Evolutionary conservation across 73 alveolate genomes (phyloP).

Genomic region (Paramecium sonneborni): DNA sequence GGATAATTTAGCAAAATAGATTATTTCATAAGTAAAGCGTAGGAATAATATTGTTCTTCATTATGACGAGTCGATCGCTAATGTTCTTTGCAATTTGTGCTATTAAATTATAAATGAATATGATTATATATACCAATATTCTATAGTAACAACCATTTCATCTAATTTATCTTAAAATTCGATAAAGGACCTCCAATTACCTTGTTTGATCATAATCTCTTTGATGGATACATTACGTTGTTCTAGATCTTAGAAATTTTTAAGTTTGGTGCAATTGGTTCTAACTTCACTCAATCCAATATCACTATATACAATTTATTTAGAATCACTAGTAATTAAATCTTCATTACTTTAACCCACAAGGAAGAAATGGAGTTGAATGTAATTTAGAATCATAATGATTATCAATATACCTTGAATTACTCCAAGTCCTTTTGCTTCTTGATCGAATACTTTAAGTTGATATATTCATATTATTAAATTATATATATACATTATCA

Average conservation of each 20-base stretch:
- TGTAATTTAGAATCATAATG: conserved; percentile 41
- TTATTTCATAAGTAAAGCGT: not conserved
- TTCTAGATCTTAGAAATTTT: conserved; percentile 1
- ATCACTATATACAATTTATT: conserved; percentile 30
- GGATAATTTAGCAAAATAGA: conserved; percentile 9
- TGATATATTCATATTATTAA: not conserved
- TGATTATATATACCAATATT: conserved; percentile 33
- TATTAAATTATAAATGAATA: not conserved
- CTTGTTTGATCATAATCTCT: not conserved
- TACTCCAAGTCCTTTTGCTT: conserved; percentile 27
- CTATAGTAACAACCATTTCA: conserved; percentile 20
- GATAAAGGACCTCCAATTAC: conserved; percentile 34
- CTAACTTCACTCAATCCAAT: conserved; percentile 48
- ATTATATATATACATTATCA: not conserved
- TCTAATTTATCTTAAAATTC: not conserved
- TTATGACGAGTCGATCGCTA: conserved; percentile 19
- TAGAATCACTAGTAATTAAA: not conserved
- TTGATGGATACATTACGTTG: not conserved
- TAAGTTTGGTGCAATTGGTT: not conserved
- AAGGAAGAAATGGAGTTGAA: conserved; percentile 42
- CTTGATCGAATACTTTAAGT: not conserved
- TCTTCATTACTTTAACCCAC: not conserved
- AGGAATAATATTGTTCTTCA: not conserved
- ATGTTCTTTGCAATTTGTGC: conserved; percentile 40
- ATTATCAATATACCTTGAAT: conserved; percentile 24